Conservation (phyloP, 768 basidiomycete genomes). For the Calocybe cyanea region DNA sequence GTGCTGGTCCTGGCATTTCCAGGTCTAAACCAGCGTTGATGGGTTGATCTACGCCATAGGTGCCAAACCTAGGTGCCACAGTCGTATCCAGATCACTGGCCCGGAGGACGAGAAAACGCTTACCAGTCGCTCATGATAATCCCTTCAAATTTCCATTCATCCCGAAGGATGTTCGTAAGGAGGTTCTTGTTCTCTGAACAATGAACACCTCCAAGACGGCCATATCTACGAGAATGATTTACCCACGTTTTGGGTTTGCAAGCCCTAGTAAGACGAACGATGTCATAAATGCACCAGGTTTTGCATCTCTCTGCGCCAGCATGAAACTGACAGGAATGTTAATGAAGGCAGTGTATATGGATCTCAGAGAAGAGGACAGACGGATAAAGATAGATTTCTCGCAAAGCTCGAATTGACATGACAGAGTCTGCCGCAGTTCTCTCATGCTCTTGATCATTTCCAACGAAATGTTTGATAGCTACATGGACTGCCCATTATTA, state of each 20-base stretch:
- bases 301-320: slow-evolving; percentile 60
- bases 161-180: slow-evolving; percentile 59
- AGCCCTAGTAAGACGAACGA: slow-evolving; percentile 32
- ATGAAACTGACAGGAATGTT: slow-evolving; percentile 45
- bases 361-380: slow-evolving; percentile 24
- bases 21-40: slow-evolving; percentile 76
- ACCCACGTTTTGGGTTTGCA: background rate
- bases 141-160: slow-evolving; percentile 72
- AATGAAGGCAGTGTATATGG: background rate
- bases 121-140: slow-evolving; percentile 80
- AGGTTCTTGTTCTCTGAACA: slow-evolving; percentile 65
- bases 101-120: background rate
- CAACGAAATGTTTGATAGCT: slow-evolving; percentile 74
- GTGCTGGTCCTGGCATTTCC: slow-evolving; percentile 73
- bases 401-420: slow-evolving; percentile 59
- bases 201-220: slow-evolving; percentile 68
- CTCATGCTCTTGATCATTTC: slow-evolving; percentile 73
- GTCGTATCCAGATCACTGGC: too few species aligned
- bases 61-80: too few species aligned
- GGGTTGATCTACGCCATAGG: slow-evolving; percentile 62
- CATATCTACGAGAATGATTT: slow-evolving; percentile 49
- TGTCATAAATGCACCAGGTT: slow-evolving; percentile 67
- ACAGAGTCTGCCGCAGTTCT: slow-evolving; percentile 61
- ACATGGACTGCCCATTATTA: background rate
- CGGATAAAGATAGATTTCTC: slow-evolving; percentile 73